Evolutionary conservation across 108 stramenopile species (phyloP).

Genomic region (Craspedostauros australis): DNA sequence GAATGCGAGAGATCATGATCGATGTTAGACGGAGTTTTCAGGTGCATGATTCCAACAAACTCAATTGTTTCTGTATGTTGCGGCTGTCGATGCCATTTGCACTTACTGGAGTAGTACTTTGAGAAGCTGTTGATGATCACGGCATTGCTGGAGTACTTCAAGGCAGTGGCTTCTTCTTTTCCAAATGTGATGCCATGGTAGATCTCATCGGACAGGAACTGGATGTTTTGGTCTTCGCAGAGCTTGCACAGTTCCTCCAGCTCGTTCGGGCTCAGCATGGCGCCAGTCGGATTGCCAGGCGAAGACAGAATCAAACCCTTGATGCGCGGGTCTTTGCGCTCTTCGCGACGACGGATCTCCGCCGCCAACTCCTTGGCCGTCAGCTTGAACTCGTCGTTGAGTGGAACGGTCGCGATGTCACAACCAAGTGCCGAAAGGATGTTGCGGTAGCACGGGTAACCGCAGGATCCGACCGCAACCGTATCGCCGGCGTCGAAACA

Average conservation of each 20-base stretch:
- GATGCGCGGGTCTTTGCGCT: conserved; percentile 25
- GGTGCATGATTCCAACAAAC: not conserved
- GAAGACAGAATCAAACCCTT: conserved; percentile 81
- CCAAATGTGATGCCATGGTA: conserved; percentile 93
- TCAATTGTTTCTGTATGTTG: too few relatives aligned
- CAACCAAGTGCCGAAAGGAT: conserved; percentile 75
- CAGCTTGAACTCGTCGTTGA: conserved; percentile 77
- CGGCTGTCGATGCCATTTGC: too few relatives aligned
- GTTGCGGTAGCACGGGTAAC: conserved; percentile 95
- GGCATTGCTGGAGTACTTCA: conserved; percentile 54
- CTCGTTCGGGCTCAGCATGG: conserved; percentile 73
- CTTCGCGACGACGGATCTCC: conserved; percentile 45
- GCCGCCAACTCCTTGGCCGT: conserved; percentile 64
- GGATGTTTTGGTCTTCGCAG: conserved; percentile 71
- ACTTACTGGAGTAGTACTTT: conserved; percentile 88
- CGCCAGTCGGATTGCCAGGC: conserved; percentile 88
- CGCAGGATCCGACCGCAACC: conserved; percentile 73
- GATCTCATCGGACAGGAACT: conserved; percentile 91
- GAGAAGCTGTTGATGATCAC: conserved; percentile 90
- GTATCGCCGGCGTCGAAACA: conserved; percentile 84
- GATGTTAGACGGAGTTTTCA: not conserved
- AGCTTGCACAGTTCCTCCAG: conserved; percentile 71
- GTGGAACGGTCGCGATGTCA: conserved; percentile 48
- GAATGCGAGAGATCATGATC: not conserved
- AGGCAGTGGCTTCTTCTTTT: conserved; percentile 72